Evolutionary conservation across 257 asterid genomes (phyloP).

Genomic region (Ajuga chamaepitys): DNA sequence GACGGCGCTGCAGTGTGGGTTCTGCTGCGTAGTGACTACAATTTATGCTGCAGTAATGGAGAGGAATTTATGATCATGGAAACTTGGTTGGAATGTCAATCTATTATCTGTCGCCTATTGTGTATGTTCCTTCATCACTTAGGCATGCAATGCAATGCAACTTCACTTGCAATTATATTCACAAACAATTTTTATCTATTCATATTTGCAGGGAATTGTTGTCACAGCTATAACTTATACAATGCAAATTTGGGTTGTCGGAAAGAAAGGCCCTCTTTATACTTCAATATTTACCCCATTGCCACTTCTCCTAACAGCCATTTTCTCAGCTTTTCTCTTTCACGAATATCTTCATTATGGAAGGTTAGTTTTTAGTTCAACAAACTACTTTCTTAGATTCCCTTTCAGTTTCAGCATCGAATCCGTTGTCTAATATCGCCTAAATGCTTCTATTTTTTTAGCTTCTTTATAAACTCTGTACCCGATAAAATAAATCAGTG

Average conservation of each 20-base stretch:
- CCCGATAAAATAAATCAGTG: too few relatives aligned
- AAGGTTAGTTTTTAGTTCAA: conserved; percentile 28
- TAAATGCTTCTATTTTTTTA: too few relatives aligned
- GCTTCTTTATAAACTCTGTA: too few relatives aligned
- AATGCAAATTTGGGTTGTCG: conserved; percentile 42
- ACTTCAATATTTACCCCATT: conserved; percentile 38
- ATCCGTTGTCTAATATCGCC: too few relatives aligned
- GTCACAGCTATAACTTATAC: conserved; percentile 34
- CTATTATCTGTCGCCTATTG: conserved; percentile 32
- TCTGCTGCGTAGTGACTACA: conserved; percentile 27
- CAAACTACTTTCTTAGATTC: too few relatives aligned
- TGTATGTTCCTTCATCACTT: conserved; percentile 19
- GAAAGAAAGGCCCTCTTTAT: conserved; percentile 46
- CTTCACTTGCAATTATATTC: too few relatives aligned
- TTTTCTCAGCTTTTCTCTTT: conserved; percentile 32
- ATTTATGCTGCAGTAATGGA: conserved; percentile 31
- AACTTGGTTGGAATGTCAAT: conserved; percentile 39
- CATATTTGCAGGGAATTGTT: conserved; percentile 42
- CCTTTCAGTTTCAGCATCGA: too few relatives aligned
- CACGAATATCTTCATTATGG: conserved; percentile 45
- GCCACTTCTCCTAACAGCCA: conserved; percentile 37
- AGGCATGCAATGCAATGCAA: too few relatives aligned
- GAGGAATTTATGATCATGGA: conserved; percentile 35
- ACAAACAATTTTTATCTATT: too few relatives aligned
- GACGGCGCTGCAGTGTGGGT: conserved; percentile 32